Conservation (phyloP, 164 flowering plant species). For the Stephania yunnanensis region DNA sequence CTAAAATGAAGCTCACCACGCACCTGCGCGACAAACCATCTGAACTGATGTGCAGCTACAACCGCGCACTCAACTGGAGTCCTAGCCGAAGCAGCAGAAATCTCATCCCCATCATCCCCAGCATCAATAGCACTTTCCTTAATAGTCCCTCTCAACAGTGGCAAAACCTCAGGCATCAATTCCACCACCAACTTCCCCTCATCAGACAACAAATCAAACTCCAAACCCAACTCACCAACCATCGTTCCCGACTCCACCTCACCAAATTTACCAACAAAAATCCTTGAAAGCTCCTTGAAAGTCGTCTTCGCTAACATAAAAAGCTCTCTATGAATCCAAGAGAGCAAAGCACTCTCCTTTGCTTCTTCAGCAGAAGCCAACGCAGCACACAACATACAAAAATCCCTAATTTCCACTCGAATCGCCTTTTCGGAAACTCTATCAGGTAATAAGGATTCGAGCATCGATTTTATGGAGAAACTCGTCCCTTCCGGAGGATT, state of each 20-base stretch:
- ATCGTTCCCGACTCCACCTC: slow-evolving; percentile 11
- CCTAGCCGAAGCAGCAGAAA: slow-evolving; percentile 65
- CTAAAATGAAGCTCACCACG: slow-evolving; percentile 5
- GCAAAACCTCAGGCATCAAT: slow-evolving; percentile 58
- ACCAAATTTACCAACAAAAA: slow-evolving; percentile 19
- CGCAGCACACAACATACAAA: slow-evolving; percentile 63
- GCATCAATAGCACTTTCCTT: slow-evolving; percentile 64
- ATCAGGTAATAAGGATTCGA: slow-evolving; percentile 45
- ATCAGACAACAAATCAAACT: slow-evolving; percentile 23
- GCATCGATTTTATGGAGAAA: slow-evolving; percentile 45
- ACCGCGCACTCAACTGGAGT: slow-evolving; percentile 65
- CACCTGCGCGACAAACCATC: slow-evolving; percentile 88
- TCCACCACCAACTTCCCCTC: slow-evolving; percentile 50
- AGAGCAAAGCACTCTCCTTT: slow-evolving; percentile 26
- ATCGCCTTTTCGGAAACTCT: slow-evolving; percentile 12
- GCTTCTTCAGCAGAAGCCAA: slow-evolving; percentile 40
- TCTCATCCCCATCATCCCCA: slow-evolving; percentile 39
- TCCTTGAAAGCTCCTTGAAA: slow-evolving; percentile 36
- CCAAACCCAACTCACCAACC: slow-evolving; percentile 32
- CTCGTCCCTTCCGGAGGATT: slow-evolving; percentile 40
- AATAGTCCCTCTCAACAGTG: slow-evolving; percentile 49
- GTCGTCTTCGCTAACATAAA: slow-evolving; percentile 34
- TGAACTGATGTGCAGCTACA: slow-evolving; percentile 79
- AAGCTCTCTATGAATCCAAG: slow-evolving; percentile 59
- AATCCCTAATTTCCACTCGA: slow-evolving; percentile 33